Base-by-base conservation (phyloP, 2,329 filamentous ascomycete genomes). In the Colletotrichum sp. region DNA sequence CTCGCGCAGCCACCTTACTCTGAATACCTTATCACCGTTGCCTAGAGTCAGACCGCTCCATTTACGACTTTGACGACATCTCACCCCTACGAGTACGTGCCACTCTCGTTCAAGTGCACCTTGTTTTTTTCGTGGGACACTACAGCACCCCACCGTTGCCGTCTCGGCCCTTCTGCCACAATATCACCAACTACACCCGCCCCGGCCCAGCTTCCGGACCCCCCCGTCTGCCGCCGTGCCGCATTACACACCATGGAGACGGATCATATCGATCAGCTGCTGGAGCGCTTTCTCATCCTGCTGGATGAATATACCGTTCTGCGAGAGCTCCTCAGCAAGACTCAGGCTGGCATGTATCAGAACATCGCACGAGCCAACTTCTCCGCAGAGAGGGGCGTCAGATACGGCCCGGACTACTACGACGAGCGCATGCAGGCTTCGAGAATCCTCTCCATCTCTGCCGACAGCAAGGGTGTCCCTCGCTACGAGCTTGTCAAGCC, bases 331-430 rank as follows among this genome's bases (percentile, higher is more conserved):
- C 88, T 96, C 49, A 86, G 87, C 59, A 81, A 82, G 15, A 84
- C 90, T 24, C 90, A 95, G 78, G 85, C 89, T 24, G 85, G 85
- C 68, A 88, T 94, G 78, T 91, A 88, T 81, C 89, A 90, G 72
- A 85, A 87, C 78, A 87, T 96, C 55, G 93, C 94, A n/a, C 90
- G 94, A 73, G 94, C 95, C 77, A 95, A 96, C 85, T 96, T 95
- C 84, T 87, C 90, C 32, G 91, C 91, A n/a, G 88, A 91, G 81
- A 87, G 90, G 15, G 90, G 92, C 36, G 83, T 91, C 77, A 88
- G 91, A 57, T 96, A 94, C 81, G 94, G 94, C 5, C 89, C 88
- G 77, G 93, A 95, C 79, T 90, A 91, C 81, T 96, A 95, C 81
- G 94, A 96, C 83, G 90, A 92, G 78, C 90, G 94, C 63, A 95